These are phyloP conservation scores for Eucalyptus lansdowneana DNA, from an alignment of 345 rosid genomes.

Conservation along the genomic window DNA sequence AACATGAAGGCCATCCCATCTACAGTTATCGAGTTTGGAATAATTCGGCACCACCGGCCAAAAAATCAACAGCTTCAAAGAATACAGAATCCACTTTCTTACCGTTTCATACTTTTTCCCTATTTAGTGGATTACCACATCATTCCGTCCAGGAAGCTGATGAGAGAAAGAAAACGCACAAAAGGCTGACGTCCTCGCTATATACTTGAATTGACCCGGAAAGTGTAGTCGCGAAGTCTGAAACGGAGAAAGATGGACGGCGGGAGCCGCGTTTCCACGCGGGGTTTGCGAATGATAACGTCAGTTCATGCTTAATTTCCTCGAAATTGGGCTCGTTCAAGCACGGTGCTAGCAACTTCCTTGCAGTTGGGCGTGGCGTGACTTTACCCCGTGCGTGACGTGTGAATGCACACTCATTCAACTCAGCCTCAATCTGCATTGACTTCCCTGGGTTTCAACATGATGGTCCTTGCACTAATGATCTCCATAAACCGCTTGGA, in stretches of 20 bases:
- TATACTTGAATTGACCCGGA: background rate
- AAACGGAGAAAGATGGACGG: background rate
- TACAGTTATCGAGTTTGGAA: background rate
- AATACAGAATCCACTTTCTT: background rate
- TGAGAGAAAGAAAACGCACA: background rate
- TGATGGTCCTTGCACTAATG: background rate
- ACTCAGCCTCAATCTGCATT: background rate
- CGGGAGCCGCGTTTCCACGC: background rate
- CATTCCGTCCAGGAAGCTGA: background rate
- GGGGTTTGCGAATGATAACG: background rate
- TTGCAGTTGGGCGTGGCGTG: background rate
- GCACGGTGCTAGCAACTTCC: background rate
- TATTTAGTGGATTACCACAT: background rate
- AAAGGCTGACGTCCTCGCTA: background rate
- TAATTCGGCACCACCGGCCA: background rate
- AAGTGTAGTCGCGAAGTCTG: background rate
- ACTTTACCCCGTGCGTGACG: background rate
- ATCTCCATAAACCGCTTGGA: background rate
- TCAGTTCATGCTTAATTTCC: background rate
- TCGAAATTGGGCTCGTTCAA: background rate
- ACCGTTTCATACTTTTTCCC: background rate
- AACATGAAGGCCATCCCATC: background rate
- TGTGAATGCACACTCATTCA: background rate
- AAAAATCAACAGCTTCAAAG: background rate
- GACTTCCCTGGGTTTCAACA: background rate